Conservation (phyloP, 1,284 basidiomycete species). For the Trametes sp. region DNA sequence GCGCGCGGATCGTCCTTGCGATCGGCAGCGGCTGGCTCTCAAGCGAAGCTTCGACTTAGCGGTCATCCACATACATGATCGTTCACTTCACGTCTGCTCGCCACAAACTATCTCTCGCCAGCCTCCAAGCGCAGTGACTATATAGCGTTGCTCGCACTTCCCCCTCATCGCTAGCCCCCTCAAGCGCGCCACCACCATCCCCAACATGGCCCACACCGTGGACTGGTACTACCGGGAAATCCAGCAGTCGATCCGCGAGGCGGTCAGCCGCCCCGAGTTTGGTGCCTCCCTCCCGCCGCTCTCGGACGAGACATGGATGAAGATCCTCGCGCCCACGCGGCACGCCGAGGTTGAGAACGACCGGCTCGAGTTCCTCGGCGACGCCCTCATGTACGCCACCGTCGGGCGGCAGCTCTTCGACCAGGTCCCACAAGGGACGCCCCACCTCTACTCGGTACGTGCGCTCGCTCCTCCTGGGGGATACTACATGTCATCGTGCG, state of each 20-base stretch:
- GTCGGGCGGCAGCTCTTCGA: constrained; percentile 40
- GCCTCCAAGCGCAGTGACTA: neutral
- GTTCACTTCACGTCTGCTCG: neutral
- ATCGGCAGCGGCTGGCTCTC: neutral
- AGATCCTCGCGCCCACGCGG: constrained; percentile 28
- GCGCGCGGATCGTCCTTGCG: too few relatives aligned
- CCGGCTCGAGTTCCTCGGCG: constrained; percentile 44
- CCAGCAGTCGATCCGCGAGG: constrained; percentile 34
- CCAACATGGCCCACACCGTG: constrained; percentile 14
- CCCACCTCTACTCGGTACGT: constrained; percentile 43
- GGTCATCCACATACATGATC: constrained; percentile 24
- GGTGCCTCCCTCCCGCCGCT: constrained; percentile 40
- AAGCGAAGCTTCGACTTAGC: too few relatives aligned
- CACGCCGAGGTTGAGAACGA: constrained; percentile 36
- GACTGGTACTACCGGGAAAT: constrained; percentile 23
- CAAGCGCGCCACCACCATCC: neutral
- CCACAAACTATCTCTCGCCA: neutral
- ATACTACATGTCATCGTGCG: constrained; percentile 1
- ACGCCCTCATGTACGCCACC: constrained; percentile 45
- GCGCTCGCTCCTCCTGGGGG: neutral
- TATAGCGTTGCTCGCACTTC: neutral
- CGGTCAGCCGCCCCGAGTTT: constrained; percentile 36
- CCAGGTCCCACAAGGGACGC: constrained; percentile 37
- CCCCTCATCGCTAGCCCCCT: neutral
- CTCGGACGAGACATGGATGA: constrained; percentile 39